Evolutionary conservation across 2,329 filamentous ascomycete species (phyloP), one percentile per base, ranked within the genome.

Genomic region (Elsinoe australis): DNA sequence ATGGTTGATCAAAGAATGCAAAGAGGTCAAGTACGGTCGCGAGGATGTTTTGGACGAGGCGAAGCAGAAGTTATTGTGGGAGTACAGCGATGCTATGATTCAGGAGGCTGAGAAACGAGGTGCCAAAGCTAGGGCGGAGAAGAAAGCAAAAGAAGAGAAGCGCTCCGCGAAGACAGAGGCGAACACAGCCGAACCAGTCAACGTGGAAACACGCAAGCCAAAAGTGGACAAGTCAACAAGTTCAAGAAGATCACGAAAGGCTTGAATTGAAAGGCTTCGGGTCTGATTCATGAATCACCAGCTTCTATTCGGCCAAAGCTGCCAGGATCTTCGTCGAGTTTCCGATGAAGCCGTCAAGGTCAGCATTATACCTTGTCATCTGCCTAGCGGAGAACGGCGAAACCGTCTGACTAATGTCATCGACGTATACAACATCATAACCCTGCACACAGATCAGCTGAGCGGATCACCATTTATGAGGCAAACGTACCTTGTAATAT

Each of bases 1-100:
- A 0, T 82, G 76, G 60, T 62, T 94, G 41, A 74, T 98, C 62
- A 96, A 95, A 67, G 94, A 96, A 65, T 96, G 90, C 62, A 80
- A 78, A 56, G 78, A 87, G 60, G 74, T 89, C 14, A 78, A 83
- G 53, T 83, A 80, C 63, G 75, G 82, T 19, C 74, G 86, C 47
- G 72, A 69, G 19, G 89, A 95, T 59, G 74, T 95, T 35, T 75
- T 76, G 54, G 85, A 94, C 60, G 88, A 94, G 54, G 76, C 76
- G 15, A 68, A 85, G 22, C 88, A 87, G 51, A 88, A 94, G 74
- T 79, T 82, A 63, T 71, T 98, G 12, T 98, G 90, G 90, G 79
- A 94, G 61, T 81, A 85, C 51, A 95, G 85, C 61, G 89, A 95
- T 59, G 80, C 79, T 61, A 78, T 94, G 54, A 82, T 96, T 49